Conservation (phyloP, 176 grass and related monocot species). For the Musa itinerans region DNA sequence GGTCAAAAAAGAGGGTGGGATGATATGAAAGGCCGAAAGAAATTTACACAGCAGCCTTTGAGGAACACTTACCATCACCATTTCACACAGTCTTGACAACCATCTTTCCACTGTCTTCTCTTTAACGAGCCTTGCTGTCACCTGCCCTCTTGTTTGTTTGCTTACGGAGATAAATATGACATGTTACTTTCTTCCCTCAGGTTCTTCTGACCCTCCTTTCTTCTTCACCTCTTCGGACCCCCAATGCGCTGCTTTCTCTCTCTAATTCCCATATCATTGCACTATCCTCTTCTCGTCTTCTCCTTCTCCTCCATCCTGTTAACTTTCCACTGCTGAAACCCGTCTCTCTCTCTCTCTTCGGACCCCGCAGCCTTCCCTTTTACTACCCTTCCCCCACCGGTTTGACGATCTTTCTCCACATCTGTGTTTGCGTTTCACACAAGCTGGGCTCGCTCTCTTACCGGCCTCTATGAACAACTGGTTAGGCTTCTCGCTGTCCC, state of each 20-base stretch:
- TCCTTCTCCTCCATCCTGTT: not conserved
- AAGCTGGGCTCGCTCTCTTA: not conserved
- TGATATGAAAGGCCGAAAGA: not conserved
- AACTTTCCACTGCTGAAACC: not conserved
- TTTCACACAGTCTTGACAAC: not conserved
- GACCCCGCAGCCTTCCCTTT: constrained; percentile 9
- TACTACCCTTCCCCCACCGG: not conserved
- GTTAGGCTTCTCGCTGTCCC: constrained; percentile 4
- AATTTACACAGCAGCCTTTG: not conserved
- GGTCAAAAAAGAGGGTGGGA: constrained; percentile 1
- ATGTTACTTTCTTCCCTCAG: not conserved
- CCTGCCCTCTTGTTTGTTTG: constrained; percentile 8
- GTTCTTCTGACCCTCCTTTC: constrained; percentile 11
- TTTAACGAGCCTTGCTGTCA: not conserved
- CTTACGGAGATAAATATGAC: not conserved
- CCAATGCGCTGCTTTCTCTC: constrained; percentile 26
- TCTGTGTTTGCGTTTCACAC: too few relatives aligned
- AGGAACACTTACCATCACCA: not conserved
- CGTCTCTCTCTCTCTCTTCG: constrained; percentile 5
- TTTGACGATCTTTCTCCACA: too few relatives aligned
- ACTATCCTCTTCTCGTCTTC: not conserved
- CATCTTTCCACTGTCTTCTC: not conserved
- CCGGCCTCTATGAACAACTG: constrained; percentile 44
- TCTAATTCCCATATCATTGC: constrained; percentile 5
- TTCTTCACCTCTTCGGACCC: constrained; percentile 23